Evolutionary conservation across 1,139 yeast species (phyloP).

Genomic region (Pichia sp.): DNA sequence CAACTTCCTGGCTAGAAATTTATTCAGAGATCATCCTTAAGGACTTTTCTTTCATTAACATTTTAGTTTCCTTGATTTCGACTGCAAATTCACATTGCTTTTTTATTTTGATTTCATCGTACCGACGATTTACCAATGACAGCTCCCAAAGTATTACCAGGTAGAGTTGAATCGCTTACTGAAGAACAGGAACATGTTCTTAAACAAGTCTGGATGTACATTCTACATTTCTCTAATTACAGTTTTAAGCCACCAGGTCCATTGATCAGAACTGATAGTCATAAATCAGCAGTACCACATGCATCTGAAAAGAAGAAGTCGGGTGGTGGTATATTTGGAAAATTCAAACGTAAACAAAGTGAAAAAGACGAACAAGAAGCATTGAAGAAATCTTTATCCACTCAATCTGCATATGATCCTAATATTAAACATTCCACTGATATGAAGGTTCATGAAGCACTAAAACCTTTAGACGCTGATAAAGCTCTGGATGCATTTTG

Average conservation of each 20-base stretch:
- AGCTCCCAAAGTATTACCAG: conserved; percentile 30
- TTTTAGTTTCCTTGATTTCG: not conserved
- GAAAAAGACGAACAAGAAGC: conserved; percentile 8
- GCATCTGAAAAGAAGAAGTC: conserved; percentile 27
- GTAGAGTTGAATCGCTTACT: conserved; percentile 55
- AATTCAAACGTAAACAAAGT: conserved; percentile 17
- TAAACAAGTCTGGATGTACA: conserved; percentile 70
- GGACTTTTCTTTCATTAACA: not conserved
- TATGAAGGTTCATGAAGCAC: conserved; percentile 22
- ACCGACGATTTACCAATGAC: conserved; percentile 1
- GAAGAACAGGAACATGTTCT: conserved; percentile 57
- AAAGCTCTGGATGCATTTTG: conserved; percentile 44
- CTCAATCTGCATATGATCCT: conserved; percentile 24
- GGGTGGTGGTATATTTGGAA: conserved; percentile 22
- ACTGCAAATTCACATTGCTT: not conserved
- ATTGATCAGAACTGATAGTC: conserved; percentile 15
- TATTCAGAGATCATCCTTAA: not conserved
- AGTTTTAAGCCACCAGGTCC: conserved; percentile 23
- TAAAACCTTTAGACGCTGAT: conserved; percentile 38
- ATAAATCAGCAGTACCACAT: not conserved
- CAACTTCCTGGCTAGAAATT: not conserved
- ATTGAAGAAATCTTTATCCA: conserved; percentile 16
- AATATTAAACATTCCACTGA: conserved; percentile 25
- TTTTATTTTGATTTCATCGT: not conserved
- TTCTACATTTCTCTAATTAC: conserved; percentile 57